Percentiles rank a stretch among this genome's conserved stretches.
These are phyloP conservation scores for Urochloa ruziziensis DNA, from an alignment of 176 grass and related monocot species.

Conservation along the genomic window DNA sequence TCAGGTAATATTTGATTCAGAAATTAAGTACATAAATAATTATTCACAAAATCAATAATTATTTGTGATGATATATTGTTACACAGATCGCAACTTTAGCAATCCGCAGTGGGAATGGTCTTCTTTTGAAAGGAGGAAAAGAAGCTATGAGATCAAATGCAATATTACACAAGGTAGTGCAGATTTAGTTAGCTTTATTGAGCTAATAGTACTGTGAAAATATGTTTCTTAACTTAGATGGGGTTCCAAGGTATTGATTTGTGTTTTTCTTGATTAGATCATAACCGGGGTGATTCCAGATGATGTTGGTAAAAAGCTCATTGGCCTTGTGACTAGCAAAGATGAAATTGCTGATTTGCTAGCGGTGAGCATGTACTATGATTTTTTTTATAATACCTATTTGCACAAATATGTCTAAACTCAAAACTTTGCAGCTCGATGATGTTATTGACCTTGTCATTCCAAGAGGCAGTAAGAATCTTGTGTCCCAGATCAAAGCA, in stretches of 20 bases:
- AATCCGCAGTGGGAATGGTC: constrained; percentile 91
- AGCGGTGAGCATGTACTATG: constrained; percentile 47
- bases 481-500: constrained; percentile 92
- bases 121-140: constrained; percentile 98
- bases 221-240: neutral
- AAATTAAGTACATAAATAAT: neutral
- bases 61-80: neutral
- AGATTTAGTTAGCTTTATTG: neutral
- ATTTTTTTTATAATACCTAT: constrained; percentile 17
- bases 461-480: constrained; percentile 91
- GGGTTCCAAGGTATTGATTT: neutral
- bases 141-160: constrained; percentile 95
- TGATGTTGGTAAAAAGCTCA: constrained; percentile 80
- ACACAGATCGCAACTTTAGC: constrained; percentile 88
- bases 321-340: constrained; percentile 89
- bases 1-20: constrained; percentile 55
- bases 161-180: constrained; percentile 87
- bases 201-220: neutral
- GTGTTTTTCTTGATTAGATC: constrained; percentile 43
- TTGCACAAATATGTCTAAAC: constrained; percentile 25
- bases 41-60: constrained; percentile 16
- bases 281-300: constrained; percentile 80
- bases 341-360: constrained; percentile 91
- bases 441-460: constrained; percentile 99
- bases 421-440: constrained; percentile 70